Conservation (phyloP, 2,329 filamentous ascomycete genomes). For the Fusarium liriodendri region DNA sequence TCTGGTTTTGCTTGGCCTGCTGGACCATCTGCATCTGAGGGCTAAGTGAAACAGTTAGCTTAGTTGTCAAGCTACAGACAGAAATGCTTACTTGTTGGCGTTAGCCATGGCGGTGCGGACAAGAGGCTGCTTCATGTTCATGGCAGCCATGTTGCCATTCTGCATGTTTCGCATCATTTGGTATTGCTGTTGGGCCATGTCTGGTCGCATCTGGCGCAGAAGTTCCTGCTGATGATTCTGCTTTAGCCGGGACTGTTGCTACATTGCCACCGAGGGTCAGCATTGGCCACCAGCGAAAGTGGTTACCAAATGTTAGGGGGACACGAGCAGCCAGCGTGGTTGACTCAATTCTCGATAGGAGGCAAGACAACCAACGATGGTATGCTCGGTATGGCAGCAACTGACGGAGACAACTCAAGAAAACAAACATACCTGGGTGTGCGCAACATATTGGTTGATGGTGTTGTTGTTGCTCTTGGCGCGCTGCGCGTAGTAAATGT, state of each 20-base stretch:
- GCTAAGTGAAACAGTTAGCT: constrained; percentile 51
- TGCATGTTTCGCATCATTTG: constrained; percentile 76
- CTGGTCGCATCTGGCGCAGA: constrained; percentile 76
- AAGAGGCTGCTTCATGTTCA: constrained; percentile 70
- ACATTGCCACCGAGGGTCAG: constrained; percentile 32
- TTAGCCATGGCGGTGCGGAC: constrained; percentile 83
- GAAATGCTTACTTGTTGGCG: constrained; percentile 72
- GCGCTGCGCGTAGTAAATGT: constrained; percentile 88
- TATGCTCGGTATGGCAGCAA: constrained; percentile 23
- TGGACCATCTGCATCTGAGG: constrained; percentile 79
- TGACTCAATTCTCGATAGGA: not conserved
- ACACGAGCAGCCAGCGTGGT: constrained; percentile 15
- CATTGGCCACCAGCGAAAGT: constrained; percentile 35
- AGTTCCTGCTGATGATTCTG: constrained; percentile 83
- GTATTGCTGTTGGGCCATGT: constrained; percentile 66
- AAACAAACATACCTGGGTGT: constrained; percentile 72
- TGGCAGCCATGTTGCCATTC: constrained; percentile 66
- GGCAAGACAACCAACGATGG: constrained; percentile 3
- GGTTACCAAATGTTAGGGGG: constrained; percentile 38
- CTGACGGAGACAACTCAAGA: constrained; percentile 18
- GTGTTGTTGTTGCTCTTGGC: constrained; percentile 71
- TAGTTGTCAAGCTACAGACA: not conserved
- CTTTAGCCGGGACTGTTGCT: constrained; percentile 77
- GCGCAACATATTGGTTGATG: constrained; percentile 80
- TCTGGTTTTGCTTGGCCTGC: constrained; percentile 79